Evolutionary conservation across 139 green algal genomes (phyloP).

Genomic region (Trebouxia sp.): DNA sequence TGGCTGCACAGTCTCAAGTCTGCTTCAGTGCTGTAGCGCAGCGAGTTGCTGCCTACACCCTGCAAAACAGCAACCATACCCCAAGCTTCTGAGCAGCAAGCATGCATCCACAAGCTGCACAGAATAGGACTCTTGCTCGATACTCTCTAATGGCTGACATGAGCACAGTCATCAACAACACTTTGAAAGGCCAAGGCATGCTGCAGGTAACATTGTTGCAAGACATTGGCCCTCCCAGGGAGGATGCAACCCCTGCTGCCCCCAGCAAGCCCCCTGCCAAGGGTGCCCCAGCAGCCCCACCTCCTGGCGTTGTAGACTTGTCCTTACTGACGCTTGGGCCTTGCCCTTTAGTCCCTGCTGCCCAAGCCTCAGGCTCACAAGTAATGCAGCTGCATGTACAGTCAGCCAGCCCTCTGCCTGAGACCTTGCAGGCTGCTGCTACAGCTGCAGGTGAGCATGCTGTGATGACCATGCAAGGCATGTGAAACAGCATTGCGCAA

Average conservation of each 20-base stretch:
- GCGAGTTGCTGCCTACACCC: too few relatives aligned
- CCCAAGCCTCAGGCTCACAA: constrained; percentile 4
- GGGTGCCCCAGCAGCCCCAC: neutral
- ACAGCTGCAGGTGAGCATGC: neutral
- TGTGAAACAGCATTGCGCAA: too few relatives aligned
- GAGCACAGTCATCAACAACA: too few relatives aligned
- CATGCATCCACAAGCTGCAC: too few relatives aligned
- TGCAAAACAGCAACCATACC: too few relatives aligned
- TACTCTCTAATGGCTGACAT: too few relatives aligned
- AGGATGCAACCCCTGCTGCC: neutral
- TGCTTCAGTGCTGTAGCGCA: neutral
- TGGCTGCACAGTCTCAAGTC: neutral
- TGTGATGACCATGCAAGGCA: too few relatives aligned
- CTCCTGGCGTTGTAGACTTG: neutral
- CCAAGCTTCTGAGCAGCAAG: too few relatives aligned
- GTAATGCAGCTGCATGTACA: constrained; percentile 17
- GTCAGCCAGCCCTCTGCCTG: constrained; percentile 8
- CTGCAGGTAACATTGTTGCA: neutral
- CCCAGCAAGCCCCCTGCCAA: constrained; percentile 13
- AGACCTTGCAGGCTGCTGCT: constrained; percentile 12
- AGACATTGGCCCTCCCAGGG: neutral
- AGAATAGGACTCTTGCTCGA: too few relatives aligned
- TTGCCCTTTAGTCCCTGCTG: neutral
- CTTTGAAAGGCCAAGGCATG: too few relatives aligned
- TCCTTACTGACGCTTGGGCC: neutral